phyloP scores from a whole-genome alignment of 768 basidiomycete species.

The Tylopilus sp. region DNA sequence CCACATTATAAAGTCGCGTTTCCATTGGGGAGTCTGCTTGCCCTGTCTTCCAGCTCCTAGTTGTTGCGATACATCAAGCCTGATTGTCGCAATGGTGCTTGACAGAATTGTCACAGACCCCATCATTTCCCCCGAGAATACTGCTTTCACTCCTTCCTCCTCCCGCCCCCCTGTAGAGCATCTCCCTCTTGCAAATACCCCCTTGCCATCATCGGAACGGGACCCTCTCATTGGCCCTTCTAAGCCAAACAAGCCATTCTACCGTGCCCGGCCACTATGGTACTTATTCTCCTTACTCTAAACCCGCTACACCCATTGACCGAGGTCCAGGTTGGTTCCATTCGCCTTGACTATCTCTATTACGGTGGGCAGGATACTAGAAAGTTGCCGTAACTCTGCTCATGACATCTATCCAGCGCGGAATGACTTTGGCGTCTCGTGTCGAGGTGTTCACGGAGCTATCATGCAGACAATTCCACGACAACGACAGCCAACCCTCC shows the following conservation, averaged over 20 bases:
- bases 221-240: conserved; percentile 30
- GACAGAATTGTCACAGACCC: conserved; percentile 34
- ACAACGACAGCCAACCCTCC: conserved; percentile 39
- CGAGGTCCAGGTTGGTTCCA: conserved; percentile 58
- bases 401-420: conserved; percentile 49
- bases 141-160: conserved; percentile 22
- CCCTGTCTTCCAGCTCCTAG: conserved; percentile 7
- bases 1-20: conserved; percentile 22
- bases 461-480: conserved; percentile 59
- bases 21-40: not conserved
- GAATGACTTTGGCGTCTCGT: conserved; percentile 74
- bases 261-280: conserved; percentile 49
- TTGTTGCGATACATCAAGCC: not conserved
- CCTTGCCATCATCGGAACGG: conserved; percentile 31
- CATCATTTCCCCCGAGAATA: conserved; percentile 35
- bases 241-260: conserved; percentile 43
- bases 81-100: conserved; percentile 18
- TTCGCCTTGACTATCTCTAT: conserved; percentile 64
- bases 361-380: conserved; percentile 45
- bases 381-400: not conserved
- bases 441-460: conserved; percentile 79
- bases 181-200: conserved; percentile 7
- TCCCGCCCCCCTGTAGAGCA: conserved; percentile 20
- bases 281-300: conserved; percentile 16
- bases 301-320: conserved; percentile 5